These are phyloP conservation scores for Fusarium austroafricanum DNA, from an alignment of 2,329 filamentous ascomycete genomes.

Conservation along the genomic window DNA sequence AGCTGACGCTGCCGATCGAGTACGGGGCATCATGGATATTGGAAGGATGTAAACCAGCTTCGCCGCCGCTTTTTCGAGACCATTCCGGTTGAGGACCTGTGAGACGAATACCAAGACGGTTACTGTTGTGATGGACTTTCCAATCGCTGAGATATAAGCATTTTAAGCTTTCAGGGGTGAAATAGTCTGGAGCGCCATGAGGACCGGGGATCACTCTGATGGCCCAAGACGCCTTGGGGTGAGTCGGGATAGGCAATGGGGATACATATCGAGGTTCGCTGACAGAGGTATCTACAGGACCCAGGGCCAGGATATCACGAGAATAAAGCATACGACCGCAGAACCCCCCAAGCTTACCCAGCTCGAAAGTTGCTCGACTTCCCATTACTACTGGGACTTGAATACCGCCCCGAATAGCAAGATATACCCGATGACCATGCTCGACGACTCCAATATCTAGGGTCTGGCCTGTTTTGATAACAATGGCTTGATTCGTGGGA, in stretches of 20 bases:
- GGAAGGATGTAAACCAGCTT: constrained; percentile 55
- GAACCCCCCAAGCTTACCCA: constrained; percentile 51
- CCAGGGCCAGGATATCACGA: constrained; percentile 48
- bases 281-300: background rate
- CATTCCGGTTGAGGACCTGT: constrained; percentile 53
- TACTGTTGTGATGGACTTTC: constrained; percentile 56
- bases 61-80: constrained; percentile 52
- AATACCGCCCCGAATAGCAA: constrained; percentile 52
- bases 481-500: constrained; percentile 40
- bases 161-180: constrained; percentile 48
- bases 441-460: constrained; percentile 44
- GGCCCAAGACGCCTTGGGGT: constrained; percentile 45
- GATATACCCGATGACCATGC: constrained; percentile 51
- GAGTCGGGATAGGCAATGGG: constrained; percentile 39
- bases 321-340: constrained; percentile 49
- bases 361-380: constrained; percentile 49
- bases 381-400: constrained; percentile 50
- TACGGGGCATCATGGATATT: constrained; percentile 56
- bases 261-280: background rate
- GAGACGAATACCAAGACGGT: constrained; percentile 54
- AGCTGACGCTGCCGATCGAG: constrained; percentile 56
- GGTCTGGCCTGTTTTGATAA: constrained; percentile 43
- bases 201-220: constrained; percentile 54
- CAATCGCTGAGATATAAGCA: constrained; percentile 52
- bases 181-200: constrained; percentile 53